Conservation (phyloP, 2,329 filamentous ascomycete species). For the Metarhizium humberi region DNA sequence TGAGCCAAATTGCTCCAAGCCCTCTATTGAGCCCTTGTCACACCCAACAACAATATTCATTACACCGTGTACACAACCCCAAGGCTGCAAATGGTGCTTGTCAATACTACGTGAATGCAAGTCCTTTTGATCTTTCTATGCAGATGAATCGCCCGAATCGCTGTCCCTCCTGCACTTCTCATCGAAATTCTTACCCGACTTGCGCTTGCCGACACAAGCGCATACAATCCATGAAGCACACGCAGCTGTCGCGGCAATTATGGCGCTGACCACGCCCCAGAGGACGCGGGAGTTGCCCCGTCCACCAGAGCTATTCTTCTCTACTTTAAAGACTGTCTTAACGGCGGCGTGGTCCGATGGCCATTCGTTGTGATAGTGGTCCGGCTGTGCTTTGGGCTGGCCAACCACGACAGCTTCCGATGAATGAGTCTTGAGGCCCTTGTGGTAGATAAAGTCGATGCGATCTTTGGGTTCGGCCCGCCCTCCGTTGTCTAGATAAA, state of each 20-base stretch:
- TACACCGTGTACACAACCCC: too few relatives aligned
- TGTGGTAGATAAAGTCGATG: slow-evolving; percentile 34
- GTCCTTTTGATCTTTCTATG: background rate
- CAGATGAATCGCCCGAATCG: background rate
- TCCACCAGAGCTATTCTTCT: background rate
- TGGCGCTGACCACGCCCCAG: background rate
- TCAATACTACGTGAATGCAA: background rate
- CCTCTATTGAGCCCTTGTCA: too few relatives aligned
- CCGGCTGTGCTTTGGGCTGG: slow-evolving; percentile 21
- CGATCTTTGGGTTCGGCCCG: slow-evolving; percentile 28
- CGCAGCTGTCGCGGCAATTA: background rate
- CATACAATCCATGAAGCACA: background rate
- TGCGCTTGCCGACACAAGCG: background rate
- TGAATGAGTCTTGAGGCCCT: slow-evolving; percentile 22
- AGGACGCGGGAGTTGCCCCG: background rate
- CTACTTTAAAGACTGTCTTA: slow-evolving; percentile 17
- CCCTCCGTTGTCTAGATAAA: slow-evolving; percentile 23
- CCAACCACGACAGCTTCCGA: slow-evolving; percentile 24
- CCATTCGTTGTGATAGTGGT: slow-evolving; percentile 30
- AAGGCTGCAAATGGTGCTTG: background rate
- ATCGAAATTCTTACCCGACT: background rate
- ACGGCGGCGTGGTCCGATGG: slow-evolving; percentile 30
- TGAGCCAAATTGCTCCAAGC: too few relatives aligned
- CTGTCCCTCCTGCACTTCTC: background rate
- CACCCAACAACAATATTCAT: too few relatives aligned